These are phyloP conservation scores for Ogataea degrootiae DNA, from an alignment of 805 yeast species.

Conservation along the genomic window DNA sequence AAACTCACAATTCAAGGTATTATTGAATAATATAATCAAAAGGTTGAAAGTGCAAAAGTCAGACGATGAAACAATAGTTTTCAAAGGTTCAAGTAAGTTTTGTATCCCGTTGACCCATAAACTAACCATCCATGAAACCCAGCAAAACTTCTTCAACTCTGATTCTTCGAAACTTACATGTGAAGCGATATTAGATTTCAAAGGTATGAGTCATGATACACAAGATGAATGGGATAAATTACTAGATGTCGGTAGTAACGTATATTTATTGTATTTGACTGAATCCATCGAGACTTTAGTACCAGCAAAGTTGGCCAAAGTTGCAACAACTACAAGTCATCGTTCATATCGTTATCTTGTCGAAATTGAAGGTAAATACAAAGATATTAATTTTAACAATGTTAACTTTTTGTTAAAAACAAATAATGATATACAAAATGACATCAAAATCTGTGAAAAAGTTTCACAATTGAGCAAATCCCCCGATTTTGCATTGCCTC, in stretches of 20 bases:
- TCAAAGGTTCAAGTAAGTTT: slow-evolving; percentile 10
- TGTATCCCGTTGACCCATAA: slow-evolving; percentile 1
- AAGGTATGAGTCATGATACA: slow-evolving; percentile 2
- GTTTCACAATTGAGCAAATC: neutral
- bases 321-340: neutral
- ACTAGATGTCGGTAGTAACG: neutral
- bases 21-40: neutral
- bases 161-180: neutral
- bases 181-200: slow-evolving; percentile 8
- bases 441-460: neutral
- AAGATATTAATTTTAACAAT: neutral
- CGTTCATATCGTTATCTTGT: slow-evolving; percentile 2
- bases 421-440: neutral
- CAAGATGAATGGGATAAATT: slow-evolving; percentile 8
- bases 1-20: neutral
- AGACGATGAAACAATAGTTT: neutral
- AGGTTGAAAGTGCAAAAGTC: slow-evolving; percentile 1
- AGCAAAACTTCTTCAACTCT: neutral
- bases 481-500: slow-evolving; percentile 20
- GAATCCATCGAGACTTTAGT: neutral
- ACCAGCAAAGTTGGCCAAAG: slow-evolving; percentile 2
- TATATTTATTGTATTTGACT: neutral
- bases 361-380: neutral
- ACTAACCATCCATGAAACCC: slow-evolving; percentile 1
- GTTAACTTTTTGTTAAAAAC: slow-evolving; percentile 2